Evolutionary conservation across 2,329 filamentous ascomycete genomes (phyloP).

Genomic region (Diaporthe amygdali): DNA sequence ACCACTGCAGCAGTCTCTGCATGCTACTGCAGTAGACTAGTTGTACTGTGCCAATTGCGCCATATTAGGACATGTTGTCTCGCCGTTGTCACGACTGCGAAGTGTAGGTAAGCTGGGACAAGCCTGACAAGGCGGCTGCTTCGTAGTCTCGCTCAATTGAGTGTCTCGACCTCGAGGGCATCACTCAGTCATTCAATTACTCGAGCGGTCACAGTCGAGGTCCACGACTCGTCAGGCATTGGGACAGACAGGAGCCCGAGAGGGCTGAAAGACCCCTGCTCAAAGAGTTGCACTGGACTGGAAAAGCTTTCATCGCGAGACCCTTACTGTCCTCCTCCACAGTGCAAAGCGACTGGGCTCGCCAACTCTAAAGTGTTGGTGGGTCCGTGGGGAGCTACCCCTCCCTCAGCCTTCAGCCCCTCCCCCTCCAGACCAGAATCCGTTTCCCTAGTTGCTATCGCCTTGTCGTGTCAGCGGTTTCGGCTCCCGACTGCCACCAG

Average conservation of each 20-base stretch:
- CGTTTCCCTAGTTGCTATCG: constrained; percentile 1
- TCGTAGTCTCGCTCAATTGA: not conserved
- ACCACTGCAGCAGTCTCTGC: not conserved
- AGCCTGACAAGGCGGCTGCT: not conserved
- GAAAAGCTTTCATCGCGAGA: not conserved
- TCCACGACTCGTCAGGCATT: not conserved
- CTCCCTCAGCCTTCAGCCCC: constrained; percentile 11
- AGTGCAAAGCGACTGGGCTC: not conserved
- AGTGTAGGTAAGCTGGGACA: not conserved
- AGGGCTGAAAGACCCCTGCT: not conserved
- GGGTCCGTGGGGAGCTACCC: constrained; percentile 15
- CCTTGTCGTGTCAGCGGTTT: constrained; percentile 12
- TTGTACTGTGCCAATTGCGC: constrained; percentile 7
- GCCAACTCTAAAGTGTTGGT: constrained; percentile 8
- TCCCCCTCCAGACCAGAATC: not conserved
- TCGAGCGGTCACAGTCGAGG: not conserved
- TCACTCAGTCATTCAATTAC: not conserved
- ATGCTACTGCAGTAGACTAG: not conserved
- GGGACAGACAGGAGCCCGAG: not conserved
- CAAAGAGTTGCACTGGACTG: not conserved
- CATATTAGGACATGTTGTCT: constrained; percentile 4
- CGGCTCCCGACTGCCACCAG: constrained; percentile 14
- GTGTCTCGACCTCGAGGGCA: not conserved
- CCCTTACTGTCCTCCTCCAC: not conserved
- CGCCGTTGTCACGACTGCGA: not conserved